These are phyloP conservation scores for Pyrenochaeta sp. DNA, from an alignment of 2,329 filamentous ascomycete species.

Conservation along the genomic window DNA sequence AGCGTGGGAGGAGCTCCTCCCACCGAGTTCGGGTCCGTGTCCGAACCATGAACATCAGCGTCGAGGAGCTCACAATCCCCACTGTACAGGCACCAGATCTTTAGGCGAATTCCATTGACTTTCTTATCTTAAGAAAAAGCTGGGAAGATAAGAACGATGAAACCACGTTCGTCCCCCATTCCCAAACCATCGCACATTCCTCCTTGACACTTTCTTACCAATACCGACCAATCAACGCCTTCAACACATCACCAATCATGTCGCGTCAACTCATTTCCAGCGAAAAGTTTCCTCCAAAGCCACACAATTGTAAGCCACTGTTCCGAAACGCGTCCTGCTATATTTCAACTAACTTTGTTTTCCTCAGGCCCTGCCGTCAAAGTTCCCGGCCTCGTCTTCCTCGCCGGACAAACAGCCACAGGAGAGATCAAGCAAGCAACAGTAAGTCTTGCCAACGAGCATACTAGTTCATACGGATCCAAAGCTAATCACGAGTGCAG, in stretches of 20 bases:
- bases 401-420: slow-evolving; percentile 33
- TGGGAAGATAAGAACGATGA: neutral
- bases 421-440: slow-evolving; percentile 36
- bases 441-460: slow-evolving; percentile 8
- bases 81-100: neutral
- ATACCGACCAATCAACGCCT: neutral
- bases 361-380: slow-evolving; percentile 25
- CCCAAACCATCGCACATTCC: neutral
- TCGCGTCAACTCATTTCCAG: slow-evolving; percentile 34
- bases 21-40: neutral
- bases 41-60: neutral
- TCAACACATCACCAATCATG: slow-evolving; percentile 16
- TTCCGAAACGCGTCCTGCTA: neutral
- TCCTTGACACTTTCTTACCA: neutral
- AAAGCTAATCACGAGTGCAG: slow-evolving; percentile 2
- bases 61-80: neutral
- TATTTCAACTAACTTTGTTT: neutral
- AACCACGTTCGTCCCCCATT: neutral
- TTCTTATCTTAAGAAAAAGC: slow-evolving; percentile 3
- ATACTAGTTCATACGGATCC: neutral
- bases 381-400: slow-evolving; percentile 33
- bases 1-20: slow-evolving; percentile 23
- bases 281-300: slow-evolving; percentile 35
- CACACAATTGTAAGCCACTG: slow-evolving; percentile 26
- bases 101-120: neutral